Evolutionary conservation across 352 stramenopile genomes (phyloP), one percentile per base, ranked within the genome.

Genomic region (Globisporangium apiculatum): DNA sequence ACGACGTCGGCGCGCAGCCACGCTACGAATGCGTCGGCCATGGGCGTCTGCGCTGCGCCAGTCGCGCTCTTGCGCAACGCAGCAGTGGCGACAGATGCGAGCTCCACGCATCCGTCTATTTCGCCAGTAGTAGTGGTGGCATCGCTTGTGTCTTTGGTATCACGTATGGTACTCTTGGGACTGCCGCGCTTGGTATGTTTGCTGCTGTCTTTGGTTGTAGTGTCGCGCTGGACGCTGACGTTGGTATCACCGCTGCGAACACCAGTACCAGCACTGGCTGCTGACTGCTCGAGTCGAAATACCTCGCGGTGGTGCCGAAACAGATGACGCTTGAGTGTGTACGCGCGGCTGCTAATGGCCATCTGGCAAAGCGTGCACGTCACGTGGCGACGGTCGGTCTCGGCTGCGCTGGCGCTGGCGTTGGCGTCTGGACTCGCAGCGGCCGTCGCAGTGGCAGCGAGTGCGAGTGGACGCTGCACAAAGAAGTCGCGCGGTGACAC

Each of bases 311-410:
- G 72, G 49, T 84, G 65, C 7, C 72, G 67, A 37, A 69, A 76
- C 35, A 82, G 57, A 49, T 84, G 74, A 10, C 74, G 55, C 64
- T 81, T 81, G 46, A 83, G 65, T 18, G 61, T 79, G 62, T 75
- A 82, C 11, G 68, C 65, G 14, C 74, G 50, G 12, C 72, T 79
- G 42, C 74, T 68, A 46, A 84, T 79, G 18, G 57, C 67, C 56
- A 71, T 56, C 60, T 78, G 62, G 40, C 74, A 82, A n/a, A 82
- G 40, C 7, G 74, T 82, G 57, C 74, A 82, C 38, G 69, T 64
- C 12, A 81, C 62, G 51, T 76, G 60, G 5, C 49, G 17, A 37
- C 68, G 69, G 43, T 79, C 65, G 7, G 5, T 48, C 15, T 3
- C 17, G 7, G 36, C 41, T 17, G 41, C 11, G 41, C 18, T n/a